Conservation (phyloP, 1,139 yeast species). For the Scheffersomyces titani region DNA sequence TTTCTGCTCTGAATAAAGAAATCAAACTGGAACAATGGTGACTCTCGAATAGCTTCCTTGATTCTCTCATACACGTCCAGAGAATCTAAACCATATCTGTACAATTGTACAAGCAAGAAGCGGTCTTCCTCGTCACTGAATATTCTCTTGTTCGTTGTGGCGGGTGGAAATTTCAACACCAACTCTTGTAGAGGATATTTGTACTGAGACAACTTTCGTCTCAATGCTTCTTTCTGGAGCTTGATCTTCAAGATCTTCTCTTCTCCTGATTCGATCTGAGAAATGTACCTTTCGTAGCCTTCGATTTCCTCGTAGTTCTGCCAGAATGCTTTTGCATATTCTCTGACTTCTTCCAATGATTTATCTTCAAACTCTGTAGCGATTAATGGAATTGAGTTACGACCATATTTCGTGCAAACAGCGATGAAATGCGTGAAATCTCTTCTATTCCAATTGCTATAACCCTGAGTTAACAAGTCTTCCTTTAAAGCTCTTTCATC, state of each 20-base stretch:
- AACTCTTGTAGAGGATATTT: slow-evolving; percentile 67
- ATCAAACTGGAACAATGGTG: slow-evolving; percentile 67
- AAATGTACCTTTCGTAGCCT: slow-evolving; percentile 67
- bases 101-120: slow-evolving; percentile 63
- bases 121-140: slow-evolving; percentile 78
- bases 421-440: slow-evolving; percentile 70
- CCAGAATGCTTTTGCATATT: slow-evolving; percentile 73
- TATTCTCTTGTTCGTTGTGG: slow-evolving; percentile 54
- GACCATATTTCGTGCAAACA: slow-evolving; percentile 64
- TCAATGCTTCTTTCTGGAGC: slow-evolving; percentile 65
- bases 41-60: slow-evolving; percentile 59
- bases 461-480: slow-evolving; percentile 58
- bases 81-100: slow-evolving; percentile 65
- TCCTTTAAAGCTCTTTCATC: slow-evolving; percentile 63
- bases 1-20: slow-evolving; percentile 72
- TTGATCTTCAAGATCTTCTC: slow-evolving; percentile 60
- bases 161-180: slow-evolving; percentile 60
- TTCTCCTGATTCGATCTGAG: slow-evolving; percentile 75
- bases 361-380: slow-evolving; percentile 67
- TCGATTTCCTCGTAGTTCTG: slow-evolving; percentile 61
- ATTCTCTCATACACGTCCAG: slow-evolving; percentile 66
- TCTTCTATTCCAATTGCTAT: slow-evolving; percentile 66
- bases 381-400: slow-evolving; percentile 61
- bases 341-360: slow-evolving; percentile 65
- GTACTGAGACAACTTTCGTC: slow-evolving; percentile 63